Base-by-base conservation (phyloP, 139 green algal species). In the Ostreobium quekettii region DNA sequence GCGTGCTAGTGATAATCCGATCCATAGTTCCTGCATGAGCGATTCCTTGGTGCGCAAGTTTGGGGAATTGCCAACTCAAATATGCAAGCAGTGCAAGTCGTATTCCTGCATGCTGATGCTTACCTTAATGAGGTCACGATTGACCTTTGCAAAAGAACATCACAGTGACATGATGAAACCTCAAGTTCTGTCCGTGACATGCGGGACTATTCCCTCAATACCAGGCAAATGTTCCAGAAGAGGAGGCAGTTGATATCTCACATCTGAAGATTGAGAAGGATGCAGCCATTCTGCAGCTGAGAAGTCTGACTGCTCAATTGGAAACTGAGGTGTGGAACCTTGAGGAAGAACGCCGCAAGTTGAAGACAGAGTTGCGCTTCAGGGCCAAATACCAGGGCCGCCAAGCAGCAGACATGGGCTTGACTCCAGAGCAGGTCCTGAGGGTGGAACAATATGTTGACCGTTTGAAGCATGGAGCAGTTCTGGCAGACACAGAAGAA, bases 331-430 rank as follows among this genome's bases (percentile, higher is more conserved):
- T 87, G 30, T 76, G 76, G 6, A 75, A 87, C 49, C 74, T 93
- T 24, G 86, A 93, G 69, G 83, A 93, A 67, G 85, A 93, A 71
- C 73, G 83, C 3, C 74, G 78, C 36, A 80, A 82, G 71, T 75
- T 93, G 63, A 82, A 82, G 42, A 76, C 82, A 57, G 83, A 93
- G 66, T 73, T 91, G 47, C 85, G 87, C 66, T 91, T 90, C 78
- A 67, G 83, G 7, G 83, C 82, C 60, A 93, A 91, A 77, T 89
- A 82, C 73, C 79, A 90, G 47, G 85, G 86, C 1, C 70, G 82
- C 70, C 31, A 75, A 26, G 85, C 86, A 37, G 62, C 86, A 24
- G 71, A 84, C 36, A 70, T 88, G 75, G 82, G 80, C 28, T 72
- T 91, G 28, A 80, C 62, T 2, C 73, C 80, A 22, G 80, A 84